A percentile compares a stretch with the other conserved stretches of the same genome.
These are phyloP conservation scores for Podaxis rugospora DNA, from an alignment of 768 basidiomycete genomes.

Conservation along the genomic window DNA sequence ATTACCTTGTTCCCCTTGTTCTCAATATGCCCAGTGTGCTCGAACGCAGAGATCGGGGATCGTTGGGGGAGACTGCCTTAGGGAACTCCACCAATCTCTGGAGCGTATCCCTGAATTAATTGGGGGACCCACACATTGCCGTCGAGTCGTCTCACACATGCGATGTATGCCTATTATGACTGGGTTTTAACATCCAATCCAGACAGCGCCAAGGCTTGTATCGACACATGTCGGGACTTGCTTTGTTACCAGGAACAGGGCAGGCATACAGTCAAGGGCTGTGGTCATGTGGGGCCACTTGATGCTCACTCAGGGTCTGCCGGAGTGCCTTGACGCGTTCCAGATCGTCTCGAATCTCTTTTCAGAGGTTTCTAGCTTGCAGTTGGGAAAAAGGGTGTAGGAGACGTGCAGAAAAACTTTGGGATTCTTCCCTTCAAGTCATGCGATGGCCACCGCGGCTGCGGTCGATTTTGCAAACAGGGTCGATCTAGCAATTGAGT, in stretches of 20 bases:
- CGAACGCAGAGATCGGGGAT: neutral
- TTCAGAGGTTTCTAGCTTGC: neutral
- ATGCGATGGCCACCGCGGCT: neutral
- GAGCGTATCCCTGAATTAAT: neutral
- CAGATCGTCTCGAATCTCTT: neutral
- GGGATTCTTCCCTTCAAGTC: neutral
- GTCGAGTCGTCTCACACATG: neutral
- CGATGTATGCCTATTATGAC: neutral
- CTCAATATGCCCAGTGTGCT: neutral
- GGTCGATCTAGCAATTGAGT: neutral
- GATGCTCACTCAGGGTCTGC: neutral
- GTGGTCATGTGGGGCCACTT: neutral
- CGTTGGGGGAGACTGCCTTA: neutral
- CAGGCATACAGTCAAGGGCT: neutral
- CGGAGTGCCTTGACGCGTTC: neutral
- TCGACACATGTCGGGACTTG: neutral
- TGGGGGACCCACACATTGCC: neutral
- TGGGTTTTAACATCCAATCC: neutral
- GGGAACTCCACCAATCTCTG: neutral
- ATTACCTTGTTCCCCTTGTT: neutral
- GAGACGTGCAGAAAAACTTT: neutral
- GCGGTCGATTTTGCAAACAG: neutral
- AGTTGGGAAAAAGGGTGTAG: neutral
- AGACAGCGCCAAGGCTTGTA: neutral
- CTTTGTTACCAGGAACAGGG: neutral